Conservation (phyloP, 2,329 filamentous ascomycete genomes). For the Arthroderma uncinatum region DNA sequence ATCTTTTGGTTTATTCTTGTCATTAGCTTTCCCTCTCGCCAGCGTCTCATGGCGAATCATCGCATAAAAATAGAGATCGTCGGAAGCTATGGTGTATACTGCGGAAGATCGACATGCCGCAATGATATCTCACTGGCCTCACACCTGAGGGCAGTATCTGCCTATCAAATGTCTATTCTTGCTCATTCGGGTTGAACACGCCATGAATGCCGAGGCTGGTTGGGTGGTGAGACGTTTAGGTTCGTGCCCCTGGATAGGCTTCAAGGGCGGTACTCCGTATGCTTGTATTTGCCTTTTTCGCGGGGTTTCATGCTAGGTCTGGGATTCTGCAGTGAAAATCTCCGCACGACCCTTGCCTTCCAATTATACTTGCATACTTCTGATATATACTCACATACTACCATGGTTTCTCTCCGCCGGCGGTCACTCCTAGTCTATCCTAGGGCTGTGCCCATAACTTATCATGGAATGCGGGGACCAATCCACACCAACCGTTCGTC, state of each 20-base stretch:
- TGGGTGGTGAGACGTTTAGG: not conserved
- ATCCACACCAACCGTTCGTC: not conserved
- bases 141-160: not conserved
- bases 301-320: no score
- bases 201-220: not conserved
- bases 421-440: no score
- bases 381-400: no score
- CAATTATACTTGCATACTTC: not conserved
- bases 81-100: not conserved
- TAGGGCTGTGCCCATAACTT: no score
- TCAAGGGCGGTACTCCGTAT: not conserved
- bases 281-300: not conserved
- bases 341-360: not conserved
- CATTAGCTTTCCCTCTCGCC: not conserved
- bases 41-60: not conserved
- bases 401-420: not conserved
- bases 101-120: conserved; percentile 3
- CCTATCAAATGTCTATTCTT: not conserved
- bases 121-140: not conserved
- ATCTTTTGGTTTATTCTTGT: not conserved
- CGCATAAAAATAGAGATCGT: not conserved
- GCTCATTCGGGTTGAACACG: not conserved
- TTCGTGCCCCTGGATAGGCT: conserved; percentile 2
- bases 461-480: not conserved
- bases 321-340: not conserved